Base-by-base conservation (phyloP, 2,329 filamentous ascomycete species). In the Fusarium drepaniforme region DNA sequence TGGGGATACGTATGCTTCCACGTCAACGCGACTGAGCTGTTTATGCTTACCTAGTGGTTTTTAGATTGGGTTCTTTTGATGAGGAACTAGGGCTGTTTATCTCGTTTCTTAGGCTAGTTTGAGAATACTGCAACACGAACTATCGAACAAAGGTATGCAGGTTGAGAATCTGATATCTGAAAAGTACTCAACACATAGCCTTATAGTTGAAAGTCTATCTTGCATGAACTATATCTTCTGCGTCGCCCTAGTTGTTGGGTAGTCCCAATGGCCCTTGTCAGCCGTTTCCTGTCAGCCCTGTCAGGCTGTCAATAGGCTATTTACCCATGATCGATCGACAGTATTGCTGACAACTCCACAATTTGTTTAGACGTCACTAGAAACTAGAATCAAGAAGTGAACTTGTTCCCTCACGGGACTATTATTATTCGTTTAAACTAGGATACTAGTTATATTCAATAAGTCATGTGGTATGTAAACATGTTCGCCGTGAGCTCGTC, bases 1-100 rank as follows among this genome's bases (percentile, higher is more conserved):
- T 56, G 35, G 40, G 28, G 59, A 74, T 66, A 74, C 73, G 73
- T 75, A 66, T 46, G 67, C 73, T 46, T 42, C 58, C 53, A 67
- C 62, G 64, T 72, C 42, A 46, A 66, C 57, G 51, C 58, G 18
- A 53, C 58, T n/a, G n/a, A 23, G 38, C 16, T 57, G 21, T 57
- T 23, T 38, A 42, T 63, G 44, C 42, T 59, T 28, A 42, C 21
- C 23, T 13, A 23, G 33, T 56, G 25, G 16, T 23, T 23, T 15
- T 6, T 56, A 28, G 37, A 30, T 15, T 33, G 18, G 11, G 23
- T 18, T 25, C 28, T 21, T 53, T 53, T 53, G 11, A 28, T 16
- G 46, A 51, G 46, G 46, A 49, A 18, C 15, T 18, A 25, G 15
- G 8, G 15, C 1, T 25, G 23, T 16, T 25, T 9, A 1, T 49